A percentile compares a stretch with the other conserved stretches of the same genome.
phyloP scores from a whole-genome alignment of 805 yeast species.

The Candida rishiriensis region DNA sequence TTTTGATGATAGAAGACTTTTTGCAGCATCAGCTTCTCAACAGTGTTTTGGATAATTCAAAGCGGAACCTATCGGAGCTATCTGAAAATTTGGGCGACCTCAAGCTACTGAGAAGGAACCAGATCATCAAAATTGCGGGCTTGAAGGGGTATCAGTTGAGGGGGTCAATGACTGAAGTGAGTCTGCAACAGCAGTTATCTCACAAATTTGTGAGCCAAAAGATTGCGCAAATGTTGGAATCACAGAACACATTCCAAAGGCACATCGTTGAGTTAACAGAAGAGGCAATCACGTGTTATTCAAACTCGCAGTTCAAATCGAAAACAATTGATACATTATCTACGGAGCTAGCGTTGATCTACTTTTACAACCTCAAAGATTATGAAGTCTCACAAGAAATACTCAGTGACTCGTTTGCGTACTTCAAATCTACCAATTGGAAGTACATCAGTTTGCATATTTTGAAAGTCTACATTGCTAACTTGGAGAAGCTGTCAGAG shows the following conservation, averaged over 20 bases:
- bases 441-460: slow-evolving; percentile 60
- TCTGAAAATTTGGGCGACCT: slow-evolving; percentile 46
- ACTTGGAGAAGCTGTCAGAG: slow-evolving; percentile 45
- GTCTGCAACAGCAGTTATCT: slow-evolving; percentile 4
- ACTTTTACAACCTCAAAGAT: slow-evolving; percentile 50
- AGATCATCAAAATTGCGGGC: slow-evolving; percentile 33
- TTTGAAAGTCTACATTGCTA: slow-evolving; percentile 61
- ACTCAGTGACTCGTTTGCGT: slow-evolving; percentile 63
- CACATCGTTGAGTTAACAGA: slow-evolving; percentile 53
- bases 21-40: slow-evolving; percentile 19
- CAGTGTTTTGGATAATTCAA: slow-evolving; percentile 16
- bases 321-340: slow-evolving; percentile 71
- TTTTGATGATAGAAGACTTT: slow-evolving; percentile 38
- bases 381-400: slow-evolving; percentile 59
- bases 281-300: slow-evolving; percentile 48
- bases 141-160: slow-evolving; percentile 25
- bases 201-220: slow-evolving; percentile 14
- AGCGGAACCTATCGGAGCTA: slow-evolving; percentile 23
- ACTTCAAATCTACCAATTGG: slow-evolving; percentile 73
- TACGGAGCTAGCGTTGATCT: slow-evolving; percentile 69
- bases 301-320: slow-evolving; percentile 44
- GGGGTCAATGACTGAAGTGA: slow-evolving; percentile 26
- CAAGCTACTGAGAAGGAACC: slow-evolving; percentile 42
- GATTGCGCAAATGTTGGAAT: slow-evolving; percentile 23
- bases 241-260: slow-evolving; percentile 33